Evolutionary conservation across 2,329 filamentous ascomycete genomes (phyloP), one percentile per base, ranked within the genome.

Genomic region (Aspergillus chevalieri): DNA sequence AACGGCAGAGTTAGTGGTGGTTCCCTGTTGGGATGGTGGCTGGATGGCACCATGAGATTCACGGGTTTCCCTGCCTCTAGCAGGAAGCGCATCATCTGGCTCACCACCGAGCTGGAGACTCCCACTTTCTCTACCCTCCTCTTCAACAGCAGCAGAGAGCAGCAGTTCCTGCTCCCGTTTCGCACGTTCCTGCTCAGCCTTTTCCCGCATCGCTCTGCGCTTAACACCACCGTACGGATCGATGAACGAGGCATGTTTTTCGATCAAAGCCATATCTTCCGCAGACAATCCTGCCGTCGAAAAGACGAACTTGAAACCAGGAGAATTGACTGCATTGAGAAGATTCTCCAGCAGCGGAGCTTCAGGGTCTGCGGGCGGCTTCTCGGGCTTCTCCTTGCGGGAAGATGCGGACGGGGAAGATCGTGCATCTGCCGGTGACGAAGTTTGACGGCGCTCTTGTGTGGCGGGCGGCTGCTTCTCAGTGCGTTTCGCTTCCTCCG

Each of bases 101-200:
- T 97, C 92, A 41, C 92, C 92, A 50, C 92, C 92, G 15, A 97
- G 78, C 51, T 94, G 91, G 50, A 93, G 77, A 65, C 92, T 97
- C 12, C 87, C 88, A 57, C 87, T 87, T 68, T 93, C 90, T 1
- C 83, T 82, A 49, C 86, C 85, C 50, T 88, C 89, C 55, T 95
- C 90, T 24, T 78, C 76, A 42, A 78, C 76, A 3, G 70, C 68
- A 14, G 73, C 69, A 21, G 76, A 73, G 54, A 77, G 75, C 17
- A 80, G 61, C 21, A 78, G 68, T 43, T 75, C 70, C 55, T 82
- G 78, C 59, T 85, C 80, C 15, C 74, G 67, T 50, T 76, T 76
- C 21, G 73, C 67, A 45, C 77, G 71, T 44, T 80, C 77, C 47
- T 88, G 85, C 53, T 87, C 75, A 38, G 79, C 78, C 59, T 82